Evolutionary conservation across 2,329 filamentous ascomycete genomes (phyloP).

Genomic region (Aureobasidium zeae): DNA sequence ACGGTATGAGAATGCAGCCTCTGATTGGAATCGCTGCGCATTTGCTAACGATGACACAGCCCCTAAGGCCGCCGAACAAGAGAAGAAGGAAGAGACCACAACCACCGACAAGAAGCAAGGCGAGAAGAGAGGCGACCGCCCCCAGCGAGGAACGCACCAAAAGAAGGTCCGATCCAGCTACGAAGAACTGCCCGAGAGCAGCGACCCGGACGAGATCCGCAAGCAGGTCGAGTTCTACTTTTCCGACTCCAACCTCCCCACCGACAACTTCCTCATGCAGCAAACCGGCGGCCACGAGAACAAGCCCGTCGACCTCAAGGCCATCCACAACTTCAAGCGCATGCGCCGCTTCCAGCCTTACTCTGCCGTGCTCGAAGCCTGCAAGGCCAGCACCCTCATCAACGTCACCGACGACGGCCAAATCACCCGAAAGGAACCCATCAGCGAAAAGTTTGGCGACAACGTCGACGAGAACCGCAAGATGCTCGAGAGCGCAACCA

Average conservation of each 20-base stretch:
- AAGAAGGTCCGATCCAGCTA: slow-evolving; percentile 22
- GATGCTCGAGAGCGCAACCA: slow-evolving; percentile 54
- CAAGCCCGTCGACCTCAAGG: slow-evolving; percentile 67
- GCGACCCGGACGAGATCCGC: slow-evolving; percentile 72
- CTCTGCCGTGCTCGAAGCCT: slow-evolving; percentile 69
- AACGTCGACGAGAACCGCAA: slow-evolving; percentile 45
- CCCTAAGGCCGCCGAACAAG: slow-evolving; percentile 4
- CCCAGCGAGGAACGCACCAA: slow-evolving; percentile 6
- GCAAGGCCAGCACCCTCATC: slow-evolving; percentile 66
- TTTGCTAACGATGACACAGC: background rate
- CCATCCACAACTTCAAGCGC: slow-evolving; percentile 81
- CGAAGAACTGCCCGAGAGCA: slow-evolving; percentile 53
- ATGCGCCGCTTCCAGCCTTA: slow-evolving; percentile 93
- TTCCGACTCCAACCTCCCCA: slow-evolving; percentile 78
- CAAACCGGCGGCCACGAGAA: slow-evolving; percentile 70
- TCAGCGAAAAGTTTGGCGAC: slow-evolving; percentile 42
- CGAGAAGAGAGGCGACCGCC: slow-evolving; percentile 14
- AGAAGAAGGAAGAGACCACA: no score
- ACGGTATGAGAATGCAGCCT: background rate
- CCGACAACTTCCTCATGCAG: slow-evolving; percentile 78
- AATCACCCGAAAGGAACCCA: slow-evolving; percentile 67
- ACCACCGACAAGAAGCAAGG: slow-evolving; percentile 7
- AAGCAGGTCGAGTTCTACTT: slow-evolving; percentile 97
- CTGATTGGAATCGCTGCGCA: background rate
- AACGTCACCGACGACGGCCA: slow-evolving; percentile 64